Conservation (phyloP, 2,329 filamentous ascomycete genomes). For the Exophiala sp. region DNA sequence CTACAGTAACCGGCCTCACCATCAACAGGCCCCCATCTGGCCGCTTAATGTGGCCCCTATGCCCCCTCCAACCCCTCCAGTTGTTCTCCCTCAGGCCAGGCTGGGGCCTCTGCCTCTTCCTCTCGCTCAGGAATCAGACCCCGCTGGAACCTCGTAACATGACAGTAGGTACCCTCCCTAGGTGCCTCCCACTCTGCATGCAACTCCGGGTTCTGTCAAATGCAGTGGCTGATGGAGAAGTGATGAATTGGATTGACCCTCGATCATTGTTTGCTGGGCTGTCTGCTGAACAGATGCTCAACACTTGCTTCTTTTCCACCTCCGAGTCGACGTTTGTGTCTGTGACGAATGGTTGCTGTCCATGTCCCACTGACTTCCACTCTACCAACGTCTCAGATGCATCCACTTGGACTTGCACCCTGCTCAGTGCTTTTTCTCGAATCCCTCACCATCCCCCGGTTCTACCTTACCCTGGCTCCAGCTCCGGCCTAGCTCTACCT, state of each 20-base stretch:
- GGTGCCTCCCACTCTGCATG: neutral
- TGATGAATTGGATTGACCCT: neutral
- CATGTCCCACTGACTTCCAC: neutral
- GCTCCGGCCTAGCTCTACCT: constrained; percentile 8
- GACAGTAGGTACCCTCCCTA: too few species aligned
- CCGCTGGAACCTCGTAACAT: constrained; percentile 13
- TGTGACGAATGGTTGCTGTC: neutral
- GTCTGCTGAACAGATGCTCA: neutral
- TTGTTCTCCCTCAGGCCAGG: neutral
- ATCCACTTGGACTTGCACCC: neutral
- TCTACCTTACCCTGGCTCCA: neutral
- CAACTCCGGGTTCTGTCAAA: neutral
- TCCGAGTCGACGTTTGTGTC: too few species aligned
- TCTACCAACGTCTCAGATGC: neutral
- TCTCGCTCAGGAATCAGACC: neutral
- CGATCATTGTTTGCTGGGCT: neutral
- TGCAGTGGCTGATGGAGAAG: neutral
- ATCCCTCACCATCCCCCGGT: neutral
- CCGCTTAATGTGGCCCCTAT: neutral
- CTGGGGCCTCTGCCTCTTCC: neutral
- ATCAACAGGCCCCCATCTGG: neutral
- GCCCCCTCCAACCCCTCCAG: neutral
- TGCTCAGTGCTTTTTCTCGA: neutral
- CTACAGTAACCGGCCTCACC: too few species aligned
- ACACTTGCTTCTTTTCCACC: too few species aligned